A percentile compares a stretch with the other conserved stretches of the same genome.
Evolutionary conservation across 2,329 filamentous ascomycete species (phyloP).

Genomic region (Cladorrhinum sp.): DNA sequence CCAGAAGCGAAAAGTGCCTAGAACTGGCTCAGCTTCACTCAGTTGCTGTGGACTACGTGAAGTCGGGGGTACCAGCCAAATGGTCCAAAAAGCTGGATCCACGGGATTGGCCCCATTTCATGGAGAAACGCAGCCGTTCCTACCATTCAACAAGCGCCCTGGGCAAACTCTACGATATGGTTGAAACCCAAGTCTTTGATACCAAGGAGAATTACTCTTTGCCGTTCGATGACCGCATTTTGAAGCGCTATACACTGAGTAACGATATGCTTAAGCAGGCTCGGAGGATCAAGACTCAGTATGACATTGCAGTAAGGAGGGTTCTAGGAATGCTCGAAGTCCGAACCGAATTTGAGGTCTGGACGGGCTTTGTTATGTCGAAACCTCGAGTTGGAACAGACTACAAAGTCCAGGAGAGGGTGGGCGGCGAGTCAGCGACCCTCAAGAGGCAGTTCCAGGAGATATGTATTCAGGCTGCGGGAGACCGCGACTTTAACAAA

Average conservation of each 20-base stretch:
- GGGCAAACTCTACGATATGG: conserved; percentile 77
- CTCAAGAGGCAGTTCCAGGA: conserved; percentile 69
- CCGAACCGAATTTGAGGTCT: conserved; percentile 85
- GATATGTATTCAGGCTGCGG: conserved; percentile 63
- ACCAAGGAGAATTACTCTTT: conserved; percentile 72
- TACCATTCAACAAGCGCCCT: conserved; percentile 72
- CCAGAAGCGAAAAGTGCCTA: conserved; percentile 64
- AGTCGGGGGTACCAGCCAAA: conserved; percentile 75
- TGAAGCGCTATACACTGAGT: conserved; percentile 58
- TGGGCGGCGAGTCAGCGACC: conserved; percentile 63
- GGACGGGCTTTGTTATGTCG: conserved; percentile 77
- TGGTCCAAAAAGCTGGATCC: conserved; percentile 63
- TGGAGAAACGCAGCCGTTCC: conserved; percentile 62
- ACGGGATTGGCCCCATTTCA: conserved; percentile 76
- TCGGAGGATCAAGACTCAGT: conserved; percentile 66
- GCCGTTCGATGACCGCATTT: conserved; percentile 73
- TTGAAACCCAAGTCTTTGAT: conserved; percentile 52
- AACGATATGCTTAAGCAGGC: conserved; percentile 58
- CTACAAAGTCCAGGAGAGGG: conserved; percentile 84
- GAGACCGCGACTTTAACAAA: conserved; percentile 53
- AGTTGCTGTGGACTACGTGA: conserved; percentile 88
- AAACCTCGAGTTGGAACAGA: conserved; percentile 70
- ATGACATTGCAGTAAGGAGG: conserved; percentile 72
- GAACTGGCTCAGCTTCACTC: conserved; percentile 70
- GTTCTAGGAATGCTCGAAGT: conserved; percentile 85